phyloP scores from a whole-genome alignment of 2,329 filamentous ascomycete genomes.

The Beauveria brongniartii region DNA sequence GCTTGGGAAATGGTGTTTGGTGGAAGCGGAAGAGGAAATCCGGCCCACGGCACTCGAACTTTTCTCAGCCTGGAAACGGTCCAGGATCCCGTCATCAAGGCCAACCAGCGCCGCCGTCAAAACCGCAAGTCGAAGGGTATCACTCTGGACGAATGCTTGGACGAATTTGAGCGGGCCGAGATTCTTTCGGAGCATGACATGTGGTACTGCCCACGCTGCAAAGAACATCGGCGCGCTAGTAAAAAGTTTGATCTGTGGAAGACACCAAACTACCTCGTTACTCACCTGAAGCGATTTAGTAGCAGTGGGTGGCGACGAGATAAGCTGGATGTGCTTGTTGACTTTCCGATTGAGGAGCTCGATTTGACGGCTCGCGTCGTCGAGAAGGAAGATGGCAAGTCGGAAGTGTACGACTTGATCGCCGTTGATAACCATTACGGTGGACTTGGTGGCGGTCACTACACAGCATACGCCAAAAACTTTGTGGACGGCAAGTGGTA shows the following conservation, averaged over 20 bases:
- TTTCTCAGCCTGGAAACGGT: constrained; percentile 45
- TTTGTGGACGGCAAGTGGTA: constrained; percentile 89
- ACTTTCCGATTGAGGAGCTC: constrained; percentile 83
- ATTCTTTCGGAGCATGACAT: constrained; percentile 90
- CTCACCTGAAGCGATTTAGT: constrained; percentile 94
- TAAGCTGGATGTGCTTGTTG: constrained; percentile 84
- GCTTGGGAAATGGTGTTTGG: constrained; percentile 66
- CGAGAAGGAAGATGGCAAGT: constrained; percentile 70
- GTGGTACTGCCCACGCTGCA: constrained; percentile 96
- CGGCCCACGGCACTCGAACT: constrained; percentile 51
- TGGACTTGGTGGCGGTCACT: constrained; percentile 87
- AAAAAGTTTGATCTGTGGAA: constrained; percentile 99
- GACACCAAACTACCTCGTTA: constrained; percentile 85
- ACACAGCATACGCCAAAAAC: constrained; percentile 90
- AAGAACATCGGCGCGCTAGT: constrained; percentile 82
- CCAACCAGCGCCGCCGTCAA: constrained; percentile 56
- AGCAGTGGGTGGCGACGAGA: constrained; percentile 73
- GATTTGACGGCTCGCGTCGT: constrained; percentile 76
- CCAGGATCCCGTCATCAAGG: constrained; percentile 57
- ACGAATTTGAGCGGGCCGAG: constrained; percentile 91
- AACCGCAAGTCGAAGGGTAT: constrained; percentile 54
- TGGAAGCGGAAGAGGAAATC: constrained; percentile 22
- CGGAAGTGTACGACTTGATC: constrained; percentile 84
- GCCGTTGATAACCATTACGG: constrained; percentile 95
- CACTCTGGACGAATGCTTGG: constrained; percentile 79